phyloP scores from a whole-genome alignment of 2,329 filamentous ascomycete species.

The Thermomyces lanuginosus region DNA sequence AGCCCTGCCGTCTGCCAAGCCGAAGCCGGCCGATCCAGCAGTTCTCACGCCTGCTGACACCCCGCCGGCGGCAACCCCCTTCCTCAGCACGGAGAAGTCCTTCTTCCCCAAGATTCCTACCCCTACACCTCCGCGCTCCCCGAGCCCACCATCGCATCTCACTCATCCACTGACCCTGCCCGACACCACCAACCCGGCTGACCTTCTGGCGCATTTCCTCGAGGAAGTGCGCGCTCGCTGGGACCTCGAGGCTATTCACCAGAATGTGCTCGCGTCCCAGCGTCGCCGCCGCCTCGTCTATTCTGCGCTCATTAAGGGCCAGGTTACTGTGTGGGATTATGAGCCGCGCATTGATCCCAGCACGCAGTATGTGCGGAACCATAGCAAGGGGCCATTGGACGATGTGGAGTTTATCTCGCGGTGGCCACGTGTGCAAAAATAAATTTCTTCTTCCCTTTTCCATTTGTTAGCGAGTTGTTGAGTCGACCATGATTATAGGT shows the following conservation, averaged over 20 bases:
- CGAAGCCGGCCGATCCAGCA: conserved; percentile 6
- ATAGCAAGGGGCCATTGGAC: conserved; percentile 25
- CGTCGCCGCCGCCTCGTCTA: conserved; percentile 64
- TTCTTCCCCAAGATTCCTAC: conserved; percentile 7
- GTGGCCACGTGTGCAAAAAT: conserved; percentile 19
- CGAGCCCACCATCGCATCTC: no score
- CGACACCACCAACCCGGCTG: conserved; percentile 18
- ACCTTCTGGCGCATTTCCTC: conserved; percentile 49
- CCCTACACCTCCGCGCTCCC: conserved; percentile 24
- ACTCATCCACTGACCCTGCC: conserved; percentile 18
- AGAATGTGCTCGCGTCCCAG: conserved; percentile 59
- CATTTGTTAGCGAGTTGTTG: no score
- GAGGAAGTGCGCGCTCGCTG: conserved; percentile 59
- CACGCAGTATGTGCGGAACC: conserved; percentile 57
- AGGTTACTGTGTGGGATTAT: conserved; percentile 72
- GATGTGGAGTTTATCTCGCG: conserved; percentile 27
- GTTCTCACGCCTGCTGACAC: conserved; percentile 12
- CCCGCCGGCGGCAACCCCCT: conserved; percentile 7
- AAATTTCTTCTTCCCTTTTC: no score
- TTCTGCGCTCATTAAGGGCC: conserved; percentile 59
- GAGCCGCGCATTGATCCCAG: conserved; percentile 42
- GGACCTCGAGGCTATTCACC: conserved; percentile 64
- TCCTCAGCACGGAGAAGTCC: conserved; percentile 7
- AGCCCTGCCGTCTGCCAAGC: conserved; percentile 19
- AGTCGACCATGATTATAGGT: conserved; percentile 1